Base-by-base conservation (phyloP, 2,329 filamentous ascomycete species). In the Sporothrix brasiliensis region DNA sequence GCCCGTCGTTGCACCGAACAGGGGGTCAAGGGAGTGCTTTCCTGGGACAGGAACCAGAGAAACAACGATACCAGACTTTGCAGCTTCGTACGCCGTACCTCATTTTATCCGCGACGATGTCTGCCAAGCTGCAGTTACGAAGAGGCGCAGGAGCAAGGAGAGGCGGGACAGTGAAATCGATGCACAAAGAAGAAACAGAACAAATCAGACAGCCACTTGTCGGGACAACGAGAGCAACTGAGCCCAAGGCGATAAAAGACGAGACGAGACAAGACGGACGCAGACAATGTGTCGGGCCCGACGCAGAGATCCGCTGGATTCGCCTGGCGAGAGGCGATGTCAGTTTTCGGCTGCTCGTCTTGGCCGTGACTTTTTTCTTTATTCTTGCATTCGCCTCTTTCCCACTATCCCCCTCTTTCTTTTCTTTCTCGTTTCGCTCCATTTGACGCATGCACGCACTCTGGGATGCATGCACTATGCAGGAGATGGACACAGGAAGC, bases 381-480 rank as follows among this genome's bases (percentile, higher is more conserved):
- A 6, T 11, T 44, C 16, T 60, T n/a, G 30, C 10, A 41, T 21
- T 24, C 10, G 6, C 34, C 6, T 34, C 34, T 34, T 34, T 2
- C 3, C 27, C 27, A 34, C 34, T 34, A 6, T 34, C 34, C 34
- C 34, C 34, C 7, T 21, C 7, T 61, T 61, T 14, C 27, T 24
- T 24, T 11, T 39, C 24, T 21, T 16, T 61, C n/a, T 21, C 34
- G 0, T 24, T 44, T 41, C 56, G 19, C 34, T 60, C 56, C 44
- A 24, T 44, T 44, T 61, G 56, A 61, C 21, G 56, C 56, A 61
- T 61, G 56, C 56, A 61, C 56, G 39, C 53, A 39, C 54, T 54
- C 21, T 54, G 30, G 27, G 3, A 61, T 44, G 56, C 56, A 61
- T 61, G 56, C 56, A 61, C 56, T 44, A 34, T 61, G 56, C 56